Evolutionary conservation across 148 eudicot genomes (phyloP).

Genomic region (Silene conica): DNA sequence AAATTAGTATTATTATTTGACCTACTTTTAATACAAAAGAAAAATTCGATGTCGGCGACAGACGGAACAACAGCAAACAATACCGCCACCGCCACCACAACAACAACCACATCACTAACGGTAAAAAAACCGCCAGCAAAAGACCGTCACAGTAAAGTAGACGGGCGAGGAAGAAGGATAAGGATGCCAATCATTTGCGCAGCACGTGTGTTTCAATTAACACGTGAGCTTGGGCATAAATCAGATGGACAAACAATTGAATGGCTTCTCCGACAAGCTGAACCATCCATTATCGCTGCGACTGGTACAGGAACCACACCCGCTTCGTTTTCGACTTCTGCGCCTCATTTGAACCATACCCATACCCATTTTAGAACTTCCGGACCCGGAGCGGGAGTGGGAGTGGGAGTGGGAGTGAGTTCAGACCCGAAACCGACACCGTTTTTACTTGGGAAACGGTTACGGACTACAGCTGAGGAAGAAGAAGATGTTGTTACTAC

Average conservation of each 20-base stretch:
- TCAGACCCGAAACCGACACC: constrained; percentile 38
- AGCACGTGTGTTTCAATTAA: constrained; percentile 68
- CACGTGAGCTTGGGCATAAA: constrained; percentile 71
- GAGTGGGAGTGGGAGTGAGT: background rate
- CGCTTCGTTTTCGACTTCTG: constrained; percentile 51
- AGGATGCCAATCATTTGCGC: constrained; percentile 84
- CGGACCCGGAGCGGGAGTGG: background rate
- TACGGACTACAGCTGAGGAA: constrained; percentile 35
- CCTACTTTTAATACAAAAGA: background rate
- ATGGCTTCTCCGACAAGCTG: constrained; percentile 83
- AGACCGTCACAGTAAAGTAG: constrained; percentile 77
- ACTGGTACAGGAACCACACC: constrained; percentile 77
- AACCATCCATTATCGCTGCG: constrained; percentile 70
- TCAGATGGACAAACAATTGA: constrained; percentile 81
- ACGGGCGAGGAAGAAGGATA: constrained; percentile 66
- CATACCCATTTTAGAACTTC: constrained; percentile 20
- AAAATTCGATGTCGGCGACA: constrained; percentile 37
- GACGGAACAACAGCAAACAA: constrained; percentile 29
- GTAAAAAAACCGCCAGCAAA: constrained; percentile 63
- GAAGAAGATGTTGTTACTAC: constrained; percentile 25
- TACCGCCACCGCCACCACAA: background rate
- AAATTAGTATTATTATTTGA: background rate
- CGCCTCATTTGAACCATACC: constrained; percentile 26
- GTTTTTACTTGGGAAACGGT: constrained; percentile 57
- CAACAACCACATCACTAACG: constrained; percentile 15